Evolutionary conservation across 257 asterid species (phyloP), one percentile per base, ranked within the genome.

Genomic region (Ocimum tenuiflorum): DNA sequence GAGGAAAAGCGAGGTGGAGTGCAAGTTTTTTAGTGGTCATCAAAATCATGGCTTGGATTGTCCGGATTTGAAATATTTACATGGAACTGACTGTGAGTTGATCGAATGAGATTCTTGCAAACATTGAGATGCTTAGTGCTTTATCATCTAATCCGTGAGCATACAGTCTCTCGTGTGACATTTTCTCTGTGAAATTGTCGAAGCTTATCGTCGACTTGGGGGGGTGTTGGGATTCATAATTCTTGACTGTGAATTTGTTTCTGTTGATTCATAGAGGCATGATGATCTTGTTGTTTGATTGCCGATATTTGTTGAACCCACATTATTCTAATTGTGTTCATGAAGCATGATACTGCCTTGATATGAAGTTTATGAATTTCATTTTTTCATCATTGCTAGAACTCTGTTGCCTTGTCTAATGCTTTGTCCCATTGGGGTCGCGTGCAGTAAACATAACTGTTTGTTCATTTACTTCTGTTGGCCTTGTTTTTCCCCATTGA

Each of bases 31-130:
- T 46, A 65, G n/a, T 3, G 35, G 42, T 46, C 29, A 45, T 29
- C 42, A 6, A 57, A 23, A 18, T 11, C 31, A 55, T n/a, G 50
- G 49, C 3, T 14, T 58, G 5, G 20, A 33, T 2, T 19, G 15
- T 36, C 39, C 12, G 20, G 41, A 41, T 17, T 60, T 51, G 69
- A 70, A 70, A 39, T 19, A 54, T n/a, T 24, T 19, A n/a, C 60
- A 19, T 10, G 35, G 48, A 54, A 7, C n/a, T n/a, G n/a, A n/a
- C n/a, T n/a, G n/a, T n/a, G n/a, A n/a, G n/a, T 43, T 43, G 57
- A 55, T 56, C 23, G 7, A n/a, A 67, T 5, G 0, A 14, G 36
- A 46, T 29, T 12, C 15, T 14, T 50, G 42, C 62, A n/a, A 1
- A 14, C 38, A 39, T 27, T 54, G 36, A 27, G 35, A 22, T 42